Percentiles rank a stretch among this genome's conserved stretches.
Evolutionary conservation across 371 early-diverging fungal species (phyloP).

Genomic region (Mucor indicus): DNA sequence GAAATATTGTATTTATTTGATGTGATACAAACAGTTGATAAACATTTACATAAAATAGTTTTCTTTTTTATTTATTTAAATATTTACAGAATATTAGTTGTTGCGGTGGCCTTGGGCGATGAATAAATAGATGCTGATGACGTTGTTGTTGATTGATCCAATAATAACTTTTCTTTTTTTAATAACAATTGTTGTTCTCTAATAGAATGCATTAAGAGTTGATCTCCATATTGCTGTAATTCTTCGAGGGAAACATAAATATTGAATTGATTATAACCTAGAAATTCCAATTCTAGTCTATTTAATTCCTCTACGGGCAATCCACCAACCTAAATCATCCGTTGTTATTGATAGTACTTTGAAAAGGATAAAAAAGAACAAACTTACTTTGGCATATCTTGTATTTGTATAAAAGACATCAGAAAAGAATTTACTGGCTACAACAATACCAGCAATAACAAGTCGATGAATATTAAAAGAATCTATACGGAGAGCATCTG

Average conservation of each 20-base stretch:
- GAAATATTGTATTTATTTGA: no score
- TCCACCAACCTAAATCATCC: constrained; percentile 82
- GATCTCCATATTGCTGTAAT: constrained; percentile 80
- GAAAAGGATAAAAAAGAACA: background rate
- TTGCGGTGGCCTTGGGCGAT: no score
- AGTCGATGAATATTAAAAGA: constrained; percentile 84
- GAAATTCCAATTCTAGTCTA: constrained; percentile 82
- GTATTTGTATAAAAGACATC: constrained; percentile 88
- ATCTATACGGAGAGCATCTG: constrained; percentile 62
- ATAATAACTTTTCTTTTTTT: background rate
- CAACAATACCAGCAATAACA: constrained; percentile 74
- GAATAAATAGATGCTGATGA: no score
- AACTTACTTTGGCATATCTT: constrained; percentile 69
- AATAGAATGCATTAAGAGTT: constrained; percentile 58
- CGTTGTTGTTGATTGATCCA: background rate
- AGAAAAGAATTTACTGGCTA: constrained; percentile 79
- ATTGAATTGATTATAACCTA: constrained; percentile 67
- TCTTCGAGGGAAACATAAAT: constrained; percentile 72
- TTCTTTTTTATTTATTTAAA: no score
- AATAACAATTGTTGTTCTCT: constrained; percentile 9
- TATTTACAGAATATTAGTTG: no score
- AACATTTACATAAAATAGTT: no score
- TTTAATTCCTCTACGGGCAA: constrained; percentile 88
- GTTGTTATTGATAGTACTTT: background rate
- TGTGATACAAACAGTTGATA: no score